These are phyloP conservation scores for Solanum hybrid DNA, from an alignment of 305 asterid species.

Conservation along the genomic window DNA sequence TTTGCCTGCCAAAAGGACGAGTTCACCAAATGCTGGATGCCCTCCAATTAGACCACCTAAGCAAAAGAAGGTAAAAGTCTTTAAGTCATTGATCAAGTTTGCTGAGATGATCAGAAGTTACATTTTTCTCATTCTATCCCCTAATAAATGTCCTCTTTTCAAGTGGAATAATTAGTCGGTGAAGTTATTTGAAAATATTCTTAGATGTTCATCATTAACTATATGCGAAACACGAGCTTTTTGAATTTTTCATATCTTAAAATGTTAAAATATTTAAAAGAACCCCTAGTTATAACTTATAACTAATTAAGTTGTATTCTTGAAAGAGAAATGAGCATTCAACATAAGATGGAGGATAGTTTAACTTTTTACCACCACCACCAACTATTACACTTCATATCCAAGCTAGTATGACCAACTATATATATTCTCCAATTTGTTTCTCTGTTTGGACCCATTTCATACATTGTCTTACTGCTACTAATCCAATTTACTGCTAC, in stretches of 20 bases:
- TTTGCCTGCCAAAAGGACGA: slow-evolving; percentile 33
- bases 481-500: neutral
- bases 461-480: neutral
- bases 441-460: neutral
- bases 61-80: slow-evolving; percentile 37
- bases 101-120: neutral
- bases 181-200: neutral
- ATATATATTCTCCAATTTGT: neutral
- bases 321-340: neutral
- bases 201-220: neutral
- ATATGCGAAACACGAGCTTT: neutral
- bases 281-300: neutral
- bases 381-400: neutral
- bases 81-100: neutral
- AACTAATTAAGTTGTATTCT: neutral
- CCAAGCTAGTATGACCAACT: neutral
- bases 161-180: neutral
- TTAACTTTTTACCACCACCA: neutral
- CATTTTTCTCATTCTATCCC: neutral
- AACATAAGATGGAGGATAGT: neutral
- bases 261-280: neutral
- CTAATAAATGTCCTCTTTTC: neutral
- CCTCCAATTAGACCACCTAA: slow-evolving; percentile 38
- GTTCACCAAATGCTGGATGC: slow-evolving; percentile 17
- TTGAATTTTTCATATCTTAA: neutral